phyloP scores from a whole-genome alignment of 2,329 filamentous ascomycete genomes.

The Sporothrix humicola region DNA sequence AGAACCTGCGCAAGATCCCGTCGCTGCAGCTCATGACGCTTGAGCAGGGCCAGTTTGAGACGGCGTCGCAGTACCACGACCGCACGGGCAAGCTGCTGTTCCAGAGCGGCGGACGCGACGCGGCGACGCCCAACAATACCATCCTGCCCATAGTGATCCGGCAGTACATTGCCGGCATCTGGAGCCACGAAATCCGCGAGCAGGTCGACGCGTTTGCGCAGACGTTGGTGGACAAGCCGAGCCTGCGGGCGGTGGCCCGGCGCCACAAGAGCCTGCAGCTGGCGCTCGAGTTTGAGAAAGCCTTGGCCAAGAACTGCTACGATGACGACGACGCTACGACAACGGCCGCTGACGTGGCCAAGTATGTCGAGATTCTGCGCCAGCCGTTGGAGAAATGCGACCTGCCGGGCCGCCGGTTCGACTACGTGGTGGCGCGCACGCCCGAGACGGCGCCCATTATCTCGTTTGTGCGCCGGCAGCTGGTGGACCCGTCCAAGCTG shows the following conservation, averaged over 20 bases:
- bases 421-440: conserved; percentile 49
- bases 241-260: conserved; percentile 52
- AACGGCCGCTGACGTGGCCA: conserved; percentile 48
- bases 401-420: conserved; percentile 38
- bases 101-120: conserved; percentile 44
- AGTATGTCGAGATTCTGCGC: conserved; percentile 60
- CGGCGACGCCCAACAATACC: conserved; percentile 37
- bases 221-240: conserved; percentile 39
- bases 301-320: conserved; percentile 57
- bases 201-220: conserved; percentile 48
- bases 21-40: conserved; percentile 60
- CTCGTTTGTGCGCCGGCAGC: conserved; percentile 48
- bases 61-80: conserved; percentile 55
- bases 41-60: conserved; percentile 60
- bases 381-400: conserved; percentile 43
- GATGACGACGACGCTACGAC: conserved; percentile 38
- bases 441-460: conserved; percentile 46
- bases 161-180: conserved; percentile 61
- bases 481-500: conserved; percentile 58
- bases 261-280: conserved; percentile 63
- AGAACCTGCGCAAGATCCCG: conserved; percentile 58
- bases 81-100: conserved; percentile 52
- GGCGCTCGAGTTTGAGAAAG: conserved; percentile 60
- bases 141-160: conserved; percentile 44
- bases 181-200: conserved; percentile 52